Percentiles rank a stretch among this genome's conserved stretches.
phyloP scores from a whole-genome alignment of 345 rosid species.

The Hirschfeldia incana region DNA sequence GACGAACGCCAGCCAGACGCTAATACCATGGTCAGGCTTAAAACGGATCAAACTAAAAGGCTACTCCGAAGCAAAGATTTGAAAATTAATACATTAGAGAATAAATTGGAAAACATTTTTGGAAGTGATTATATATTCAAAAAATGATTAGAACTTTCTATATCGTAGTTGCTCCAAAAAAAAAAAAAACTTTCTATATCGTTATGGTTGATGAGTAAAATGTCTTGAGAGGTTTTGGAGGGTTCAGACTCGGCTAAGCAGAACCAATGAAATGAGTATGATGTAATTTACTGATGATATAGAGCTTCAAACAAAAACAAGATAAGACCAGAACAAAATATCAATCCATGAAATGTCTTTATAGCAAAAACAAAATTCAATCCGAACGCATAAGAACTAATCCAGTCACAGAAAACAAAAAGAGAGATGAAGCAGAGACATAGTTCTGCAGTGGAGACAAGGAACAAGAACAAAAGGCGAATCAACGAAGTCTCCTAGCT shows the following conservation, averaged over 20 bases:
- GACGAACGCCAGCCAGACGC: not conserved
- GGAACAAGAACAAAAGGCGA: not conserved
- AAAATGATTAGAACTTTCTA: no score
- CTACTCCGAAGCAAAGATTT: not conserved
- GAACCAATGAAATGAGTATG: not conserved
- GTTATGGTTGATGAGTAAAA: not conserved
- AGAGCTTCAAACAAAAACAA: not conserved
- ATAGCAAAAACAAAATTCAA: constrained; percentile 6
- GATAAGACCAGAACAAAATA: not conserved
- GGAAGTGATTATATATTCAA: no score
- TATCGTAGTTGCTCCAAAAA: no score
- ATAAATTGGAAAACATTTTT: not conserved
- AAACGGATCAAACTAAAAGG: not conserved
- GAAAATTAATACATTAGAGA: not conserved
- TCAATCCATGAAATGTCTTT: constrained; percentile 15
- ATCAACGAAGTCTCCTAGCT: constrained; percentile 44
- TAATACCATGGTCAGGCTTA: not conserved
- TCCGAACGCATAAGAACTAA: constrained; percentile 2
- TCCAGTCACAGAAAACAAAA: constrained; percentile 4
- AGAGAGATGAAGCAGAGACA: not conserved
- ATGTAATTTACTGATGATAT: not conserved
- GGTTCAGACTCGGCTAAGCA: not conserved
- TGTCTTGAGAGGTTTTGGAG: not conserved
- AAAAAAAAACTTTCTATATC: not conserved
- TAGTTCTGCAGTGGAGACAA: not conserved